A percentile compares a stretch with the other conserved stretches of the same genome.
phyloP scores from a whole-genome alignment of 768 basidiomycete species.

The Suillus spraguei region DNA sequence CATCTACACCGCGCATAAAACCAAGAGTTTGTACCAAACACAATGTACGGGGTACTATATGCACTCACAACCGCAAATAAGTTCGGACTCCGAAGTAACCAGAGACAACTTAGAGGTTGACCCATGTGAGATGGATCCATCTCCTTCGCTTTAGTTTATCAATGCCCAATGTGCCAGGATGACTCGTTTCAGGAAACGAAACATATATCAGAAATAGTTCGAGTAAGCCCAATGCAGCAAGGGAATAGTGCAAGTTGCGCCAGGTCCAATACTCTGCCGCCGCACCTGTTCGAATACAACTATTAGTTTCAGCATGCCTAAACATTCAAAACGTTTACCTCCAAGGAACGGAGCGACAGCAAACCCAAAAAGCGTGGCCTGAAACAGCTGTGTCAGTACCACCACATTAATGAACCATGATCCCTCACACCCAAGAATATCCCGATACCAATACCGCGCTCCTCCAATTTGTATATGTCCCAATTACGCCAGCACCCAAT shows the following conservation, averaged over 20 bases:
- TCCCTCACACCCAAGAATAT: conserved; percentile 49
- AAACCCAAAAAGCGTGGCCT: conserved; percentile 53
- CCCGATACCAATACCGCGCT: conserved; percentile 57
- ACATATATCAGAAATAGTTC: conserved; percentile 40
- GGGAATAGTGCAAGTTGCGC: conserved; percentile 51
- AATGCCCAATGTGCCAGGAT: conserved; percentile 57
- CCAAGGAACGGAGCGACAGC: conserved; percentile 58
- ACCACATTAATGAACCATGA: not conserved
- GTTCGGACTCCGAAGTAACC: conserved; percentile 55
- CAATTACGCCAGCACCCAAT: conserved; percentile 56
- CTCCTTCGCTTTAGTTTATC: conserved; percentile 48
- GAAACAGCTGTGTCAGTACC: not conserved
- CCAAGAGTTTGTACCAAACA: not conserved
- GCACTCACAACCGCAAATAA: conserved; percentile 48
- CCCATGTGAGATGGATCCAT: conserved; percentile 34
- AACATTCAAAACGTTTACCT: conserved; percentile 33
- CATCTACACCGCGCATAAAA: conserved; percentile 49
- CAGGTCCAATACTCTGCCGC: conserved; percentile 59
- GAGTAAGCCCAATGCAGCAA: conserved; percentile 42
- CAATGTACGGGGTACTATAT: not conserved
- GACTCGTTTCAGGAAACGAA: conserved; percentile 61
- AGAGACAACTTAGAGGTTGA: conserved; percentile 58
- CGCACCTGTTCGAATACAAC: conserved; percentile 33
- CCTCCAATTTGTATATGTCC: conserved; percentile 63
- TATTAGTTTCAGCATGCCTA: not conserved